Evolutionary conservation across 1,284 basidiomycete species (phyloP).

Genomic region (Cryptococcus sp.): DNA sequence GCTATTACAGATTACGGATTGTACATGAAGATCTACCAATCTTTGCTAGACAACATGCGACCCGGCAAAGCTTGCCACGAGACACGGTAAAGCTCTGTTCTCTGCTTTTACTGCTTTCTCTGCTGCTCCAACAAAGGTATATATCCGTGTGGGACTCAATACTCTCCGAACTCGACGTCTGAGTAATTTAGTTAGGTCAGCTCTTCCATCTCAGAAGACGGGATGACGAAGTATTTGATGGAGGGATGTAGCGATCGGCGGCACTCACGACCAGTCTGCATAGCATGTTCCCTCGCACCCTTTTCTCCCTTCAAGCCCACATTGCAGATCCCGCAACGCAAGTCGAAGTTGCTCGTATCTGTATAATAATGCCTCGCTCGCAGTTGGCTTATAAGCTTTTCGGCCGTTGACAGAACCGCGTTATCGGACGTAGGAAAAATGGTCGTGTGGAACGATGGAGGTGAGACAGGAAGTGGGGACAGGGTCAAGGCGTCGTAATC

Average conservation of each 20-base stretch:
- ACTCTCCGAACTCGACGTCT: constrained; percentile 76
- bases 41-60: too few species aligned
- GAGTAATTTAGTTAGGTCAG: not conserved
- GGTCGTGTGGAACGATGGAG: constrained; percentile 83
- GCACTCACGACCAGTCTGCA: constrained; percentile 73
- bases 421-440: constrained; percentile 69
- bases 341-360: constrained; percentile 84
- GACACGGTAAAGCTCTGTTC: too few species aligned
- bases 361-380: constrained; percentile 78
- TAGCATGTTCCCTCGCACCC: constrained; percentile 81
- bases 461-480: constrained; percentile 72
- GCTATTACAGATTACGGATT: too few species aligned
- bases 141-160: constrained; percentile 51
- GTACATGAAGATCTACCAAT: too few species aligned
- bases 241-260: not conserved
- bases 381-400: constrained; percentile 69
- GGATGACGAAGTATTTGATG: too few species aligned
- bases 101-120: too few species aligned
- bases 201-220: too few species aligned
- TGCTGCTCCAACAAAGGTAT: too few species aligned
- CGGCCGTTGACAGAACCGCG: constrained; percentile 64
- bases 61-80: too few species aligned
- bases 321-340: constrained; percentile 58
- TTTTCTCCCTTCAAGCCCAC: constrained; percentile 87
- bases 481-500: constrained; percentile 85